These are phyloP conservation scores for Cladosporium sp. DNA, from an alignment of 2,329 filamentous ascomycete species.

Conservation along the genomic window DNA sequence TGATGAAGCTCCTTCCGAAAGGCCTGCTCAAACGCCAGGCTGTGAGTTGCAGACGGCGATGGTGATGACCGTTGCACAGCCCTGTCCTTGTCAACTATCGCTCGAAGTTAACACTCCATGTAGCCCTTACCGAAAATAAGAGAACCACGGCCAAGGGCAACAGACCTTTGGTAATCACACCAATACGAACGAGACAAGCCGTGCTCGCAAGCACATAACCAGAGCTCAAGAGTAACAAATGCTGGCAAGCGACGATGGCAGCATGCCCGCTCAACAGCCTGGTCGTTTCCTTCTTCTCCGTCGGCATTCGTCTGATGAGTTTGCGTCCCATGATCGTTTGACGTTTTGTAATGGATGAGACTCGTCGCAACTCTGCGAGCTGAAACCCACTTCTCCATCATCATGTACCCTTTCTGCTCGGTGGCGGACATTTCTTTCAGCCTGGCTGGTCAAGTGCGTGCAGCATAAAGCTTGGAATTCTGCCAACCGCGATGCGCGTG, in stretches of 20 bases:
- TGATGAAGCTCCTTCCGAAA: background rate
- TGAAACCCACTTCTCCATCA: background rate
- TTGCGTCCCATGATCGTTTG: conserved; percentile 6
- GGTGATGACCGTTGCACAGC: background rate
- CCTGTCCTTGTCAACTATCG: background rate
- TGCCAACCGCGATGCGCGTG: conserved; percentile 18
- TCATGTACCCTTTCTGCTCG: background rate
- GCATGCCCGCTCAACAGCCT: conserved; percentile 12
- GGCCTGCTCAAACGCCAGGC: background rate
- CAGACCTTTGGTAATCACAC: conserved; percentile 17
- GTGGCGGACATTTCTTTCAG: too few relatives aligned
- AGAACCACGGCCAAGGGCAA: conserved; percentile 17
- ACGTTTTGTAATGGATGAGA: background rate
- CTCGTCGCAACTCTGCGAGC: background rate
- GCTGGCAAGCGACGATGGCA: conserved; percentile 22
- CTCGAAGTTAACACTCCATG: background rate
- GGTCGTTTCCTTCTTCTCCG: conserved; percentile 4
- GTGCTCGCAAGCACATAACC: conserved; percentile 24
- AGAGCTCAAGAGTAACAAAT: conserved; percentile 23
- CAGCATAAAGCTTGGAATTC: background rate
- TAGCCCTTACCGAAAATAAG: background rate
- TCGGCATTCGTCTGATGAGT: background rate
- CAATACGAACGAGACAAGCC: conserved; percentile 20
- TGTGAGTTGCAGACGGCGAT: background rate
- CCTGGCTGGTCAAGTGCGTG: background rate